phyloP scores from a whole-genome alignment of 1,284 basidiomycete genomes.

The Pseudozyma thailandica region DNA sequence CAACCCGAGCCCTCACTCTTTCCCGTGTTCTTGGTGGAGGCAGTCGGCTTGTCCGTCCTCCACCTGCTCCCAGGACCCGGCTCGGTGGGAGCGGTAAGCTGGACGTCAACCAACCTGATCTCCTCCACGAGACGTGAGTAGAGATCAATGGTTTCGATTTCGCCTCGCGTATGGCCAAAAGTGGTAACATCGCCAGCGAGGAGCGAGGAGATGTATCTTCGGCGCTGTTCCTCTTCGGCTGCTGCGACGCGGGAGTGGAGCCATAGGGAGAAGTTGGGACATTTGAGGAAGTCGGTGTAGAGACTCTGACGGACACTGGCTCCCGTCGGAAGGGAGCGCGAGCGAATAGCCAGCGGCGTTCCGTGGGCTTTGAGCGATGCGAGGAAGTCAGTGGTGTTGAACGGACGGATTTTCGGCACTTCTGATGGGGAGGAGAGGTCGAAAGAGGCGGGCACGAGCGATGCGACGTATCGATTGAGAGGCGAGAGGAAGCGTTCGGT shows the following conservation, averaged over 20 bases:
- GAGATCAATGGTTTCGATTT: constrained; percentile 62
- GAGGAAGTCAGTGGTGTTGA: constrained; percentile 82
- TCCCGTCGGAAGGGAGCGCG: constrained; percentile 64
- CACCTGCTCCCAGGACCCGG: constrained; percentile 56
- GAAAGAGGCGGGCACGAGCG: constrained; percentile 65
- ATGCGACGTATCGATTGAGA: constrained; percentile 90
- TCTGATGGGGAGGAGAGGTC: constrained; percentile 52
- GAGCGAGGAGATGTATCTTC: constrained; percentile 52
- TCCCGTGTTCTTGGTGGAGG: neutral
- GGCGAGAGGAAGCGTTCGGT: constrained; percentile 91
- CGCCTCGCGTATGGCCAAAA: constrained; percentile 47
- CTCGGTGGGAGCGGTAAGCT: constrained; percentile 36
- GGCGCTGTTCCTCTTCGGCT: constrained; percentile 60
- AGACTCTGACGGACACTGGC: constrained; percentile 51
- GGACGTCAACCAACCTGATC: constrained; percentile 51
- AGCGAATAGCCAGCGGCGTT: constrained; percentile 59
- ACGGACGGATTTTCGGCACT: constrained; percentile 72
- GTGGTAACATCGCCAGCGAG: constrained; percentile 56
- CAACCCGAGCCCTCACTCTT: constrained; percentile 8
- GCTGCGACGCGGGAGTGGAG: constrained; percentile 54
- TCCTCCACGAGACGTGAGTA: constrained; percentile 57
- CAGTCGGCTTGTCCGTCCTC: constrained; percentile 32
- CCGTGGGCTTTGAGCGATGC: constrained; percentile 83
- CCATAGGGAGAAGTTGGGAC: constrained; percentile 65
- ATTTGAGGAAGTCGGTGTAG: constrained; percentile 62